Evolutionary conservation across 495 filamentous ascomycete species (phyloP), one percentile per base, ranked within the genome.

Genomic region (Hypoxylon fragiforme): DNA sequence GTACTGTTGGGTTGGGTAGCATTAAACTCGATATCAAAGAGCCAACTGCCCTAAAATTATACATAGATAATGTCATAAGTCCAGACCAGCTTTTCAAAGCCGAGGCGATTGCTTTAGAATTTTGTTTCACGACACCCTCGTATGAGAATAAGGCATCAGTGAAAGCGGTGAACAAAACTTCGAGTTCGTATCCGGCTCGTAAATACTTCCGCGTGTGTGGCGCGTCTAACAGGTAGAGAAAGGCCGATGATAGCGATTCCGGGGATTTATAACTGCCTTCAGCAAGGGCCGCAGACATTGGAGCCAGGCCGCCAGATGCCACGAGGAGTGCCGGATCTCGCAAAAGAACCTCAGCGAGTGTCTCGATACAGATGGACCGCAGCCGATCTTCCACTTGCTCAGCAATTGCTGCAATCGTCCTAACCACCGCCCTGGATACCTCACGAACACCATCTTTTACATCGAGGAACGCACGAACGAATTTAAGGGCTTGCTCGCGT

Each of bases 401-500:
- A 11, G 94, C 94, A 18, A 96, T 82, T 6, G 94, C 84, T 22
- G 92, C 89, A 50, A 98, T 87, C 14, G 91, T 89, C 35, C 94
- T 81, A 11, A 95, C 83, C 19, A 98, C 83, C 1, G 87, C 85
- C 57, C 86, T 84, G 1, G 92, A 95, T 43, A 98, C 83, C 66
- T 98, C 94, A 37, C 78, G 78, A 4, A 95, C 87, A 11, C 94
- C 94, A 57, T 90, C 90, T 64, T 97, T 96, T 60, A 98, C 90
- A 57, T 97, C 95, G 18, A 98, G 75, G 68, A 98, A 98, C 5
- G 91, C 90, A 49, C 94, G 82, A 18, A 97, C 89, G 71, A 98
- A 97, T 67, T 98, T 98, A 57, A 98, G 70, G 0, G 94, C 94
- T 70, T 98, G 94, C 67, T 98, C 94, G 38, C 94, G 85, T 72